phyloP scores from a whole-genome alignment of 768 basidiomycete species.

The Phaeotremella fagi region DNA sequence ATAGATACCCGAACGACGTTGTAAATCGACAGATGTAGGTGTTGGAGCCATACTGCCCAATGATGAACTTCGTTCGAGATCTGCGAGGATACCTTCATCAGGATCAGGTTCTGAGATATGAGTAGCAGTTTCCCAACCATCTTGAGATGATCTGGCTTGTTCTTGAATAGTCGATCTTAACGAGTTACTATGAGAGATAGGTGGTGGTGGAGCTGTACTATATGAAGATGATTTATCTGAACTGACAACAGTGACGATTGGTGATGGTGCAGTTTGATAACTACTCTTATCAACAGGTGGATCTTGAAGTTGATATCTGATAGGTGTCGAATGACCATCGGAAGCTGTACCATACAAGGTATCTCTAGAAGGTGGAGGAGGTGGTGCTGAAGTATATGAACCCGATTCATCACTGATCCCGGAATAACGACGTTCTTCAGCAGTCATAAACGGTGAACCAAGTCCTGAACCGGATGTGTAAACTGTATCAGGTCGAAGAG shows the following conservation, averaged over 20 bases:
- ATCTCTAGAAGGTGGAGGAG: constrained; percentile 33
- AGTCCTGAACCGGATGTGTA: neutral
- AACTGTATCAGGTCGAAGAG: neutral
- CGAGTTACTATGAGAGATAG: constrained; percentile 15
- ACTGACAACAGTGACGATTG: neutral
- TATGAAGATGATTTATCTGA: constrained; percentile 10
- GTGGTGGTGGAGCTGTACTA: constrained; percentile 25
- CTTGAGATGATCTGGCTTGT: neutral
- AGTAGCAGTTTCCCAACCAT: constrained; percentile 18
- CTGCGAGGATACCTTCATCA: constrained; percentile 28
- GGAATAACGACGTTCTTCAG: neutral
- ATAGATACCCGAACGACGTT: neutral
- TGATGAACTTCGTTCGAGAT: constrained; percentile 37
- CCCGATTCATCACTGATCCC: neutral
- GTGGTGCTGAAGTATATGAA: constrained; percentile 9
- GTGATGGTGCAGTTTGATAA: neutral
- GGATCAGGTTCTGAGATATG: constrained; percentile 33
- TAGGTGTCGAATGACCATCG: constrained; percentile 1
- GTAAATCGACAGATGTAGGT: too few relatives aligned
- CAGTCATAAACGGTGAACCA: neutral
- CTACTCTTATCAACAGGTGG: neutral
- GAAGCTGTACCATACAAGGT: constrained; percentile 25
- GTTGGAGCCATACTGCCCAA: too few relatives aligned
- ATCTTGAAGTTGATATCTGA: constrained; percentile 31
- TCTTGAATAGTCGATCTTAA: constrained; percentile 16